Evolutionary conservation across 2,329 filamentous ascomycete genomes (phyloP).

Genomic region (Phoma sp.): DNA sequence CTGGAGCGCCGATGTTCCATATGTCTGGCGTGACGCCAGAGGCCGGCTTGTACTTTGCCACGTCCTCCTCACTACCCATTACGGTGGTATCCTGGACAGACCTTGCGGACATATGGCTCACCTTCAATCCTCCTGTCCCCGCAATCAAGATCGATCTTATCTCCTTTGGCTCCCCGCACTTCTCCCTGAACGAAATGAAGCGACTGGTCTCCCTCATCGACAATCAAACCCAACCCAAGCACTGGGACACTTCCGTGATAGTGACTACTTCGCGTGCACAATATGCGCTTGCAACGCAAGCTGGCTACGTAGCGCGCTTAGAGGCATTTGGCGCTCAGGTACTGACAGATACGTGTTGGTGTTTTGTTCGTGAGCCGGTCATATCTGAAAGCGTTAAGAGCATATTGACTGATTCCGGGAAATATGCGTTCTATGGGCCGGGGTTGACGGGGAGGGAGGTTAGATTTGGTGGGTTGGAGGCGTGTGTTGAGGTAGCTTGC

Average conservation of each 20-base stretch:
- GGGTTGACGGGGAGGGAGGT: constrained; percentile 28
- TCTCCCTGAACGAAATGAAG: constrained; percentile 48
- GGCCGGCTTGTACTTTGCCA: constrained; percentile 19
- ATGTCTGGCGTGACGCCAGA: constrained; percentile 51
- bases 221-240: constrained; percentile 32
- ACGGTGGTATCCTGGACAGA: background rate
- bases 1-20: constrained; percentile 55
- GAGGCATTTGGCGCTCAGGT: constrained; percentile 49
- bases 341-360: constrained; percentile 57
- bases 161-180: constrained; percentile 56
- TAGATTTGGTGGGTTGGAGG: constrained; percentile 30
- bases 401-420: constrained; percentile 56
- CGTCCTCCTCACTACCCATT: background rate
- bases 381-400: constrained; percentile 34
- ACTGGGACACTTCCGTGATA: constrained; percentile 1
- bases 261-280: constrained; percentile 24
- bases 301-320: constrained; percentile 39
- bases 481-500: constrained; percentile 29
- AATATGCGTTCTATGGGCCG: constrained; percentile 54
- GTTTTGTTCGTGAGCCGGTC: constrained; percentile 53
- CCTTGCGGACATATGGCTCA: background rate
- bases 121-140: background rate
- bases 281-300: constrained; percentile 27
- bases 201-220: constrained; percentile 35
- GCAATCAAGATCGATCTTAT: constrained; percentile 42